Conservation (phyloP, 768 basidiomycete species). For the Melanogaster broomeanus region DNA sequence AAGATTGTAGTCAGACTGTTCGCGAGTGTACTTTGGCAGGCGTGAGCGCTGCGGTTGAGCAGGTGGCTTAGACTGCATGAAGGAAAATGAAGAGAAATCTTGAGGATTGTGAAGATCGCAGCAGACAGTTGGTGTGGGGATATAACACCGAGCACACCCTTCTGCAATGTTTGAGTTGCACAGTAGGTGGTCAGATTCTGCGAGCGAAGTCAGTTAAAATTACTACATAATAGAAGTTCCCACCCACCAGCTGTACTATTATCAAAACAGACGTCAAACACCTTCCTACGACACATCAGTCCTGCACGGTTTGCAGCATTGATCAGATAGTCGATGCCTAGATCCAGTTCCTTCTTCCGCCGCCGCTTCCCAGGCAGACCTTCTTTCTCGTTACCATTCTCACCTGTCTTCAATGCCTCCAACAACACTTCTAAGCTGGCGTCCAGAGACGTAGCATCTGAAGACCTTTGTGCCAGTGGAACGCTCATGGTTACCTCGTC, state of each 20-base stretch:
- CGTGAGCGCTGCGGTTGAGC: background rate
- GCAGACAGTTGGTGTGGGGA: slow-evolving; percentile 15
- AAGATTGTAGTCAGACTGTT: slow-evolving; percentile 1
- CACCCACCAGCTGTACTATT: slow-evolving; percentile 20
- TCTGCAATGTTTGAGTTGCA: background rate
- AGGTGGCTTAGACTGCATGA: background rate
- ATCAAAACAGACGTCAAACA: slow-evolving; percentile 19
- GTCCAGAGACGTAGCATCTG: no score
- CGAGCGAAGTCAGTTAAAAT: background rate
- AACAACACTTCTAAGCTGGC: background rate
- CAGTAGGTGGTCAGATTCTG: slow-evolving; percentile 8
- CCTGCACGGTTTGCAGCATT: slow-evolving; percentile 19
- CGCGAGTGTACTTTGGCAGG: slow-evolving; percentile 5
- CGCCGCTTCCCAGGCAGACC: slow-evolving; percentile 1
- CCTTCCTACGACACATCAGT: slow-evolving; percentile 14
- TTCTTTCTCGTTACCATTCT: background rate
- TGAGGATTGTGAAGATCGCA: slow-evolving; percentile 25
- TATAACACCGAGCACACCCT: slow-evolving; percentile 19
- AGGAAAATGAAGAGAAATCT: background rate
- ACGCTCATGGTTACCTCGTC: no score
- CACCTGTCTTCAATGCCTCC: background rate
- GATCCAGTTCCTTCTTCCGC: slow-evolving; percentile 8
- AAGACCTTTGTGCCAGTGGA: no score
- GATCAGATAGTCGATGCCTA: slow-evolving; percentile 28
- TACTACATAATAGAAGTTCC: background rate